Conservation (phyloP, 2,329 filamentous ascomycete genomes). For the Calonectria pseudoreteaudii region DNA sequence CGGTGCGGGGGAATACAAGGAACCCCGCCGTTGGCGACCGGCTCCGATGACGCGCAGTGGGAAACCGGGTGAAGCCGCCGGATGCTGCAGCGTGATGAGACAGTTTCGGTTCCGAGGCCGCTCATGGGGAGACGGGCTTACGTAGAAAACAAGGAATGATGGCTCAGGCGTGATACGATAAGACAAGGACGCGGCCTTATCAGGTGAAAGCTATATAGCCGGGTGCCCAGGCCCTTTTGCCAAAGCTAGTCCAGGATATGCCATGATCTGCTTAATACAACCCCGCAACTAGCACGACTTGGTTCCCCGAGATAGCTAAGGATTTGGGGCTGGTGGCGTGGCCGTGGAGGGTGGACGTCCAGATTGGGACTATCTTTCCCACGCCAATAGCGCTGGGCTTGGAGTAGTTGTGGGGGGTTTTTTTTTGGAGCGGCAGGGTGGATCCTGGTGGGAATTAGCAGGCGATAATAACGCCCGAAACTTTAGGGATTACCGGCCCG, state of each 20-base stretch:
- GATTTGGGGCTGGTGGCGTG: neutral
- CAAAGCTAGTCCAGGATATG: slow-evolving; percentile 10
- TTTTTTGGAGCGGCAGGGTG: neutral
- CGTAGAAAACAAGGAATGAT: neutral
- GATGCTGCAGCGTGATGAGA: neutral
- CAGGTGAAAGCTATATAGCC: neutral
- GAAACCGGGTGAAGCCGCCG: neutral
- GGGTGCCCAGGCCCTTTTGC: neutral
- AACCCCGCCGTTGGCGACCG: slow-evolving; percentile 2
- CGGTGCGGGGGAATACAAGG: slow-evolving; percentile 13
- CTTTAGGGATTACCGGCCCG: neutral
- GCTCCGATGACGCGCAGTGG: slow-evolving; percentile 6
- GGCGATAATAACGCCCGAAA: neutral
- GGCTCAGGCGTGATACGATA: neutral
- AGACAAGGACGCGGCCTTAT: slow-evolving; percentile 3
- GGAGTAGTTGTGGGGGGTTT: neutral
- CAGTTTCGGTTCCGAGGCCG: slow-evolving; percentile 12
- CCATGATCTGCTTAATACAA: neutral
- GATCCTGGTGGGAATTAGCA: neutral
- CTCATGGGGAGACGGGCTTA: neutral
- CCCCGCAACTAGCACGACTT: neutral
- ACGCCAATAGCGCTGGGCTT: neutral
- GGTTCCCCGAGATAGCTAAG: slow-evolving; percentile 13
- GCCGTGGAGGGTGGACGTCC: neutral
- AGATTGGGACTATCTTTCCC: slow-evolving; percentile 2